Conservation (phyloP, 2,329 filamentous ascomycete species). For the Helminthosporium solani region DNA sequence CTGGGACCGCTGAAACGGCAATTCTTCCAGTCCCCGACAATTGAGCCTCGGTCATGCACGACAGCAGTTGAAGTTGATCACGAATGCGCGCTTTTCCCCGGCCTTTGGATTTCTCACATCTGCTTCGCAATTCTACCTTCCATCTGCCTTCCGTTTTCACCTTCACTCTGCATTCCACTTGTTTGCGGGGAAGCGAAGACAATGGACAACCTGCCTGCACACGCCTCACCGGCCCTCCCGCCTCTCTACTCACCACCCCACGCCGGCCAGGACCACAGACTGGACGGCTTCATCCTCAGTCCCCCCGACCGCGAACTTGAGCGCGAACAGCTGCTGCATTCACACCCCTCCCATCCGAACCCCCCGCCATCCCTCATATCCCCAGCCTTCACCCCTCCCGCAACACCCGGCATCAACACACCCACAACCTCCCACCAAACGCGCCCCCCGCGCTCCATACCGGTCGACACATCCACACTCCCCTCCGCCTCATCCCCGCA, state of each 20-base stretch:
- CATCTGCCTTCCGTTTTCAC: constrained; percentile 11
- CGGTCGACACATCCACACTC: constrained; percentile 42
- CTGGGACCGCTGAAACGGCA: constrained; percentile 19
- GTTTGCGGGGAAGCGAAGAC: constrained; percentile 8
- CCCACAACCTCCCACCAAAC: constrained; percentile 28
- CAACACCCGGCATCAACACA: constrained; percentile 36
- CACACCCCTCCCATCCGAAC: constrained; percentile 14
- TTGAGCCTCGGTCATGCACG: constrained; percentile 9
- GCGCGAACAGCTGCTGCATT: constrained; percentile 16
- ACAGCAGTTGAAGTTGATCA: background rate
- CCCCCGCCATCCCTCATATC: constrained; percentile 48
- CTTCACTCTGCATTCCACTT: constrained; percentile 1
- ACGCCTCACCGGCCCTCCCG: constrained; percentile 53
- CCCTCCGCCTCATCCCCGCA: constrained; percentile 60
- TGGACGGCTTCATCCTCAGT: constrained; percentile 42
- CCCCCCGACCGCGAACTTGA: constrained; percentile 18
- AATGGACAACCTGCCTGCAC: constrained; percentile 59
- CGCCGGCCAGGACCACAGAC: constrained; percentile 43
- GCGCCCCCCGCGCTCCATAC: constrained; percentile 43
- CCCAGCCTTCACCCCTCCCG: constrained; percentile 48
- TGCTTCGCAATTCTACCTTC: constrained; percentile 5
- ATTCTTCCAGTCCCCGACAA: constrained; percentile 10
- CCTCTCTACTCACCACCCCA: constrained; percentile 59
- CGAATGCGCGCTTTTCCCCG: no score
- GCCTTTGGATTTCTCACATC: no score